Evolutionary conservation across 225 moss, liverwort and hornwort species (phyloP).

Genomic region (Pseudoscleropodium purum): DNA sequence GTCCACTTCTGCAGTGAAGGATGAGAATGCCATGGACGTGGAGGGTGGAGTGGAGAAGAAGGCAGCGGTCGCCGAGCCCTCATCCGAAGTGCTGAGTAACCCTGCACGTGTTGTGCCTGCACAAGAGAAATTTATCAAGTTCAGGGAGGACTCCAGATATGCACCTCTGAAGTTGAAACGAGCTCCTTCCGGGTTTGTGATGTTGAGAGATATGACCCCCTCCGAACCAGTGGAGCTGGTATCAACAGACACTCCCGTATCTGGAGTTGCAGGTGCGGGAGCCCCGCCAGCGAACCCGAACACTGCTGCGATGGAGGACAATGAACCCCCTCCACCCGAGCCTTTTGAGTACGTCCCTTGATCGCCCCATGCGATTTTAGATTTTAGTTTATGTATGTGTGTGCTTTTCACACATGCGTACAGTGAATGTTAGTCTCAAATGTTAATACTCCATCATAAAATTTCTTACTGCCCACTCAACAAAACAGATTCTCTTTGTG

Average conservation of each 20-base stretch:
- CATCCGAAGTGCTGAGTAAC: slow-evolving; percentile 67
- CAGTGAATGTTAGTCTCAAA: slow-evolving; percentile 4
- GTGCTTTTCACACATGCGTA: neutral
- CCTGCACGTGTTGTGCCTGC: slow-evolving; percentile 88
- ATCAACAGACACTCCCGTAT: slow-evolving; percentile 70
- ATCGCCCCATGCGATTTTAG: neutral
- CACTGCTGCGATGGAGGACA: slow-evolving; percentile 17
- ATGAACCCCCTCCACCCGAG: slow-evolving; percentile 34
- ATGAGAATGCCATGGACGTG: slow-evolving; percentile 78
- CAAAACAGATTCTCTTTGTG: neutral
- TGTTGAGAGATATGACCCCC: slow-evolving; percentile 73
- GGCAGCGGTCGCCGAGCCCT: slow-evolving; percentile 25
- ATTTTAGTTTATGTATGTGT: neutral
- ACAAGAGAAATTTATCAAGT: slow-evolving; percentile 92
- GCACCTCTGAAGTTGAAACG: slow-evolving; percentile 81
- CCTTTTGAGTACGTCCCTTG: slow-evolving; percentile 46
- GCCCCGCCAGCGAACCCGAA: slow-evolving; percentile 7
- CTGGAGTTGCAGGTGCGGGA: slow-evolving; percentile 1
- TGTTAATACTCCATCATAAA: slow-evolving; percentile 18
- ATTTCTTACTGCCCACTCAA: neutral
- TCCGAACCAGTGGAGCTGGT: slow-evolving; percentile 94
- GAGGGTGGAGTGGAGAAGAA: slow-evolving; percentile 69
- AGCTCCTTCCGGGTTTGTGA: slow-evolving; percentile 75
- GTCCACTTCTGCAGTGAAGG: slow-evolving; percentile 43
- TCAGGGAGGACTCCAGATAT: slow-evolving; percentile 70